Percentiles rank a stretch among this genome's conserved stretches.
phyloP scores from a whole-genome alignment of 805 yeast genomes.

The Lipomyces chichibuensis region DNA sequence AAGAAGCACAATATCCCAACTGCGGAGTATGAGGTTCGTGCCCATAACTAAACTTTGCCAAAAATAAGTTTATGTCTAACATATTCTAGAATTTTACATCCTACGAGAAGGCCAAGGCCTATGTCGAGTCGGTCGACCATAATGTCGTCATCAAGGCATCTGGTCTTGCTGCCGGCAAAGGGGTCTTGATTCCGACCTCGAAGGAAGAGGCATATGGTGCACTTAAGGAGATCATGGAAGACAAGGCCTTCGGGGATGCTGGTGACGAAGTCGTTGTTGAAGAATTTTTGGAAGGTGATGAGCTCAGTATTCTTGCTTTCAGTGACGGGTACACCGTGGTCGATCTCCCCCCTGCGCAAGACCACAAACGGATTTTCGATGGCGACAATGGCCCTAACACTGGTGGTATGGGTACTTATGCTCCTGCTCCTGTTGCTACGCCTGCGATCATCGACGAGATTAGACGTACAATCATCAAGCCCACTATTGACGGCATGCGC shows the following conservation, averaged over 20 bases:
- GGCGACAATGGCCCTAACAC: constrained; percentile 94
- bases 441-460: constrained; percentile 69
- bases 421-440: constrained; percentile 96
- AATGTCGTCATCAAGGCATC: constrained; percentile 93
- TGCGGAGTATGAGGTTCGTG: constrained; percentile 64
- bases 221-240: constrained; percentile 85
- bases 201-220: constrained; percentile 85
- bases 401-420: constrained; percentile 99
- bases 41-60: background rate
- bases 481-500: constrained; percentile 96
- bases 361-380: constrained; percentile 93
- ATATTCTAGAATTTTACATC: constrained; percentile 62
- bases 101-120: constrained; percentile 73
- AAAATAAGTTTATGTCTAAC: background rate
- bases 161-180: constrained; percentile 98
- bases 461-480: constrained; percentile 75
- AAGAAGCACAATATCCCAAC: constrained; percentile 90
- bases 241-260: constrained; percentile 85
- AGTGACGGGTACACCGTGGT: constrained; percentile 91
- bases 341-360: constrained; percentile 96
- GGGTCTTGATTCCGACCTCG: constrained; percentile 87
- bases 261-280: constrained; percentile 95
- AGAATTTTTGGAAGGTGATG: constrained; percentile 96
- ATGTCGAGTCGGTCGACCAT: constrained; percentile 65
- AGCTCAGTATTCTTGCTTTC: constrained; percentile 86